Evolutionary conservation across 352 stramenopile species (phyloP).

Genomic region (Phytophthora ohioensis): DNA sequence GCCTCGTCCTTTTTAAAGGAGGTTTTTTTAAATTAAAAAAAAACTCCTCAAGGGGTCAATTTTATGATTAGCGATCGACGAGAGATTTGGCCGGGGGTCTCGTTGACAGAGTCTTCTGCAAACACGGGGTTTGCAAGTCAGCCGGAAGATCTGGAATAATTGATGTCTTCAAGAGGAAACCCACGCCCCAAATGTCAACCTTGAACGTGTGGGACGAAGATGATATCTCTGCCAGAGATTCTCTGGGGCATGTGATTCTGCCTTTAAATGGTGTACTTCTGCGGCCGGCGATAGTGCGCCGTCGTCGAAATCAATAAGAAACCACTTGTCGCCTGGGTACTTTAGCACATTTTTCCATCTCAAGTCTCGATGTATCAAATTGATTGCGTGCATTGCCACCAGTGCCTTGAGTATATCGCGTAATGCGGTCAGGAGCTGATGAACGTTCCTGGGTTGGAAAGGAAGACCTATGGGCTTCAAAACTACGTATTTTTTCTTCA

Average conservation of each 20-base stretch:
- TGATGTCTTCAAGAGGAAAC: not conserved
- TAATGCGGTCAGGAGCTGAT: slow-evolving; percentile 24
- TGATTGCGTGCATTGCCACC: slow-evolving; percentile 26
- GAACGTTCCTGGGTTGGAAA: slow-evolving; percentile 7
- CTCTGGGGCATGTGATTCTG: slow-evolving; percentile 21
- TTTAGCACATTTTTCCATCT: slow-evolving; percentile 30
- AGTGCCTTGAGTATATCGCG: slow-evolving; percentile 27
- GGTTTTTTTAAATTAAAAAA: no score
- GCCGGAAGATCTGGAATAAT: slow-evolving; percentile 1
- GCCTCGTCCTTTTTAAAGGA: no score
- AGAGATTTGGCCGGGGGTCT: not conserved
- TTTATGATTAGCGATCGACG: not conserved
- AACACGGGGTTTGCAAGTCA: not conserved
- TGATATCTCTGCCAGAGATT: not conserved
- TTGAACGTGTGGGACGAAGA: slow-evolving; percentile 9
- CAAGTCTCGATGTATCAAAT: slow-evolving; percentile 30
- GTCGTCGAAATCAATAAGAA: slow-evolving; percentile 24
- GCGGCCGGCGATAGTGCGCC: slow-evolving; percentile 8
- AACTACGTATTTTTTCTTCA: slow-evolving; percentile 16
- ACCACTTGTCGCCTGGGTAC: slow-evolving; percentile 19
- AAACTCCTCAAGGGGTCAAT: no score
- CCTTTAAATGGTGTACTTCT: slow-evolving; percentile 6
- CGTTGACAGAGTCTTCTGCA: not conserved
- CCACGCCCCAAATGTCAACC: slow-evolving; percentile 7
- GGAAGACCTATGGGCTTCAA: slow-evolving; percentile 17